Evolutionary conservation across 345 rosid species (phyloP).

Genomic region (Populus ilicifolia): DNA sequence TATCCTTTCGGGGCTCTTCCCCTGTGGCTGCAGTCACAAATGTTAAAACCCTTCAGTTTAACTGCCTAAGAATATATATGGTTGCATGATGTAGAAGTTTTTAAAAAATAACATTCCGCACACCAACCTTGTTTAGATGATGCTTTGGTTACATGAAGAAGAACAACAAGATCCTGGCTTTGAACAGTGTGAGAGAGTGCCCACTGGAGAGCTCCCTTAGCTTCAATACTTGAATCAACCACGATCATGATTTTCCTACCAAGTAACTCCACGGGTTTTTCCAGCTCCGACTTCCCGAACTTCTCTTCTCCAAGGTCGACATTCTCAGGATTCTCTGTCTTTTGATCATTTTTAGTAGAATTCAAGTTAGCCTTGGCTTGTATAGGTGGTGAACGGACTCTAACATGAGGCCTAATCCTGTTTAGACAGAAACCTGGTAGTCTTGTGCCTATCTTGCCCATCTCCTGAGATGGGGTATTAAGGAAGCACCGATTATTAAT

Average conservation of each 20-base stretch:
- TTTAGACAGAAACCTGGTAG: constrained; percentile 68
- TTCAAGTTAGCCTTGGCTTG: constrained; percentile 35
- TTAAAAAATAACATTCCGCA: not conserved
- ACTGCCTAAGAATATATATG: not conserved
- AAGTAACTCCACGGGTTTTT: constrained; percentile 16
- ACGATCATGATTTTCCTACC: constrained; percentile 83
- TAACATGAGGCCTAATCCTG: constrained; percentile 70
- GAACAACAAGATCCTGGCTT: constrained; percentile 62
- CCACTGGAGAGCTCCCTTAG: constrained; percentile 87
- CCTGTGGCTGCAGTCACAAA: constrained; percentile 21
- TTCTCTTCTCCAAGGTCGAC: constrained; percentile 16
- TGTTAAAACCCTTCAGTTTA: not conserved
- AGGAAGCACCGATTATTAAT: constrained; percentile 4
- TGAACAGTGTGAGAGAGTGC: constrained; percentile 82
- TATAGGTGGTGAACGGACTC: constrained; percentile 62
- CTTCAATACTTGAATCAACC: constrained; percentile 69
- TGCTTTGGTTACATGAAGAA: constrained; percentile 54
- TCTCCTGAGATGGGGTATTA: constrained; percentile 13
- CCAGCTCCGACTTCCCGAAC: not conserved
- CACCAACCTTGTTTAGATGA: constrained; percentile 50
- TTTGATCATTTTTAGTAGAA: constrained; percentile 12
- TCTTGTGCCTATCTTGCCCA: constrained; percentile 54
- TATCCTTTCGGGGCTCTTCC: constrained; percentile 38
- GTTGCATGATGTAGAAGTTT: not conserved
- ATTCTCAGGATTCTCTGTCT: constrained; percentile 6